phyloP scores from a whole-genome alignment of 768 basidiomycete genomes.

The Lactarius evosmus region DNA sequence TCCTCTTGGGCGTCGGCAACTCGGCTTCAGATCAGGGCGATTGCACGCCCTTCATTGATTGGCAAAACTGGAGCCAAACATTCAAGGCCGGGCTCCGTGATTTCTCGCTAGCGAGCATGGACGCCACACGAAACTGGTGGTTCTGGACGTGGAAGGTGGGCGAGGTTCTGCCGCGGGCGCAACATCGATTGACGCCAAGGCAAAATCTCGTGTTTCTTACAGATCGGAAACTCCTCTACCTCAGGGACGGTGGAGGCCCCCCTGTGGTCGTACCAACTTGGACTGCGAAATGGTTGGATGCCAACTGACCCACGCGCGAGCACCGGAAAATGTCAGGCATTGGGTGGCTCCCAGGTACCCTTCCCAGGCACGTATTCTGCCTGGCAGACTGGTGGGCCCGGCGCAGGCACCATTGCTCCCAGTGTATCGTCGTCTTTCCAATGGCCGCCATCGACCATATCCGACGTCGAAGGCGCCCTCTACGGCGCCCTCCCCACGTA shows the following conservation, averaged over 20 bases:
- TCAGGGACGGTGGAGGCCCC: constrained; percentile 50
- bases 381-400: constrained; percentile 68
- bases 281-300: constrained; percentile 73
- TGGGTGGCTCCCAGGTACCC: constrained; percentile 41
- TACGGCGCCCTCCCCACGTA: constrained; percentile 53
- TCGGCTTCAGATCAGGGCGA: constrained; percentile 30
- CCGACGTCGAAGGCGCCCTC: constrained; percentile 38
- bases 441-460: constrained; percentile 56
- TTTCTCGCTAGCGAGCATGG: constrained; percentile 59
- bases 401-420: constrained; percentile 47
- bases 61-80: constrained; percentile 49
- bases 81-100: constrained; percentile 51
- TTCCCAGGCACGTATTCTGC: constrained; percentile 50
- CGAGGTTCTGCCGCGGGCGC: not conserved
- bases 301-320: constrained; percentile 67
- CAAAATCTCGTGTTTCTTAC: constrained; percentile 14
- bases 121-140: constrained; percentile 64
- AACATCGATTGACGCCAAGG: constrained; percentile 4
- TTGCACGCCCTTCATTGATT: constrained; percentile 48
- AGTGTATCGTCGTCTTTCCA: constrained; percentile 43
- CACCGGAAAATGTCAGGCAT: constrained; percentile 59
- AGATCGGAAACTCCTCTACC: constrained; percentile 57
- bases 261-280: constrained; percentile 69
- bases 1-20: constrained; percentile 37
- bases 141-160: constrained; percentile 78